These are phyloP conservation scores for Phytophthora agathidicida DNA, from an alignment of 352 stramenopile species.

Conservation along the genomic window DNA sequence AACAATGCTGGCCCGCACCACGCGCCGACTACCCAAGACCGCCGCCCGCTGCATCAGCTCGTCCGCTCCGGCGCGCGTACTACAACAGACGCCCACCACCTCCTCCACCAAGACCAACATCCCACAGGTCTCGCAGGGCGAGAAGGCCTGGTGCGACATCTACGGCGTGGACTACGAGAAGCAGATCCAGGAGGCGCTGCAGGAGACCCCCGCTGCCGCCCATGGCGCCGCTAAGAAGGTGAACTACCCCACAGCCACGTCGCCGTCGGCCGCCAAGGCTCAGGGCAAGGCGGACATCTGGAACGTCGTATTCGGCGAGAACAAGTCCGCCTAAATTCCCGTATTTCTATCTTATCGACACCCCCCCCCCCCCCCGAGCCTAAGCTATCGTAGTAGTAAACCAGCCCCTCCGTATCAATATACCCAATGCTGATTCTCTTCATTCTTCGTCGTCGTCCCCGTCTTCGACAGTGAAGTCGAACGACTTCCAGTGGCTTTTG, in stretches of 20 bases:
- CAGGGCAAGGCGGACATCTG: conserved; percentile 53
- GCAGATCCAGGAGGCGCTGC: conserved; percentile 63
- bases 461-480: conserved; percentile 70
- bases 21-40: conserved; percentile 34
- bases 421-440: conserved; percentile 23
- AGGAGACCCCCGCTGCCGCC: conserved; percentile 44
- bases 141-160: conserved; percentile 78
- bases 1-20: conserved; percentile 39
- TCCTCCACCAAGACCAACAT: conserved; percentile 19
- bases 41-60: conserved; percentile 37
- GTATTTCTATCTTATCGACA: conserved; percentile 43
- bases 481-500: conserved; percentile 68
- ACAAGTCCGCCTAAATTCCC: conserved; percentile 24
- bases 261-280: conserved; percentile 7
- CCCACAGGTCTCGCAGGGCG: conserved; percentile 45
- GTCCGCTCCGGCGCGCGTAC: conserved; percentile 35
- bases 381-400: conserved; percentile 37
- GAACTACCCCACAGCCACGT: conserved; percentile 27
- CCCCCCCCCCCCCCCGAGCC: no score
- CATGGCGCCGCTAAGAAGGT: conserved; percentile 26
- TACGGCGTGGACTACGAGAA: conserved; percentile 81
- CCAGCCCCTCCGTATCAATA: conserved; percentile 31
- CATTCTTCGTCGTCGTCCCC: conserved; percentile 29
- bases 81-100: conserved; percentile 38
- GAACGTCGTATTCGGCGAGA: conserved; percentile 56